These are phyloP conservation scores for Annulohypoxylon stygium DNA, from an alignment of 495 filamentous ascomycete species.

Conservation along the genomic window DNA sequence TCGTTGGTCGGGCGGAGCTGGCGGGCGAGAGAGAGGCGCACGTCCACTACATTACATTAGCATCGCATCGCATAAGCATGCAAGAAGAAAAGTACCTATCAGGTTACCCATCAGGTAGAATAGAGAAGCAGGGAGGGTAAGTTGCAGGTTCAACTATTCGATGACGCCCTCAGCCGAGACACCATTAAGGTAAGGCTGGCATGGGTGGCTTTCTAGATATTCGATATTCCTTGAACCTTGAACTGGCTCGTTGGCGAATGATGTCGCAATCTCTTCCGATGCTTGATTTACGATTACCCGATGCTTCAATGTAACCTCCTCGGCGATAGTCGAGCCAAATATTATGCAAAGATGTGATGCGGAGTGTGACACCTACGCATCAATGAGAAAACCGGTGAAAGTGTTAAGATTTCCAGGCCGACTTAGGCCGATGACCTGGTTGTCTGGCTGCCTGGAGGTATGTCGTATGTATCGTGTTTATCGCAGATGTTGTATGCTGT, in stretches of 20 bases:
- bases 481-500: no score
- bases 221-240: not conserved
- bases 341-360: not conserved
- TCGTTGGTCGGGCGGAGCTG: conserved; percentile 18
- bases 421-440: not conserved
- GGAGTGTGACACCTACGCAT: conserved; percentile 10
- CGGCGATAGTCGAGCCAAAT: not conserved
- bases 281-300: conserved; percentile 21
- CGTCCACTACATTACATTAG: conserved; percentile 37
- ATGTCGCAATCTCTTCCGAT: conserved; percentile 25
- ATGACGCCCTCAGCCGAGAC: conserved; percentile 26
- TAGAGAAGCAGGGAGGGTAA: not conserved
- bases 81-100: conserved; percentile 3
- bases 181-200: conserved; percentile 25
- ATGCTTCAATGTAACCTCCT: conserved; percentile 12
- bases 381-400: conserved; percentile 11
- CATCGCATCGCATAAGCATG: conserved; percentile 22
- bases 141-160: conserved; percentile 14
- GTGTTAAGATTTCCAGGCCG: not conserved
- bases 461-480: not conserved
- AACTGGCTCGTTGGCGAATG: conserved; percentile 21
- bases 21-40: conserved; percentile 5
- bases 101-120: not conserved
- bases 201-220: not conserved
- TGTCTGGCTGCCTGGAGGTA: not conserved